Evolutionary conservation across 2,329 filamentous ascomycete genomes (phyloP).

Genomic region (Ceratocystis variospora): DNA sequence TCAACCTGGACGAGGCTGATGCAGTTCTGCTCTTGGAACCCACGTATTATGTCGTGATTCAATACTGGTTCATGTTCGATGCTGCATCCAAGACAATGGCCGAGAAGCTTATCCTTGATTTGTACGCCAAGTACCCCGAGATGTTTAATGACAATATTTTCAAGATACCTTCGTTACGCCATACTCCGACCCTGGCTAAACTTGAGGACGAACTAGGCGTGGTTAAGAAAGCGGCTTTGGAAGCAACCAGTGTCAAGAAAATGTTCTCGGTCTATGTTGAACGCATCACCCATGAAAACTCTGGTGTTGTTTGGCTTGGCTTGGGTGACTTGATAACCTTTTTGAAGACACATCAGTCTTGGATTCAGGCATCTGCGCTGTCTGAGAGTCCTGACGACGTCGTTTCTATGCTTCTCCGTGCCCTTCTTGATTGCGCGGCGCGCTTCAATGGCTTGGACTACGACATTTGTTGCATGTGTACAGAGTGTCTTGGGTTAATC

Average conservation of each 20-base stretch:
- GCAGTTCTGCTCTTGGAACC: slow-evolving; percentile 70
- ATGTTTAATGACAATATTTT: slow-evolving; percentile 54
- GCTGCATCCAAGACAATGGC: slow-evolving; percentile 45
- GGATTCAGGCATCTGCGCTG: slow-evolving; percentile 64
- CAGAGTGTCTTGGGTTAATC: slow-evolving; percentile 72
- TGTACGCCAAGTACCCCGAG: slow-evolving; percentile 49
- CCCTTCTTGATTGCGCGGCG: slow-evolving; percentile 71
- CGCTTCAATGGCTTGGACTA: slow-evolving; percentile 58
- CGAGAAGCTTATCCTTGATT: slow-evolving; percentile 46
- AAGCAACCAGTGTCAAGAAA: slow-evolving; percentile 24
- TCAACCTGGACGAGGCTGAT: slow-evolving; percentile 61
- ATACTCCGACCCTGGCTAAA: slow-evolving; percentile 54
- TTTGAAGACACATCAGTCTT: slow-evolving; percentile 57
- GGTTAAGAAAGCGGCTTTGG: slow-evolving; percentile 37
- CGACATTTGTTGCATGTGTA: slow-evolving; percentile 58
- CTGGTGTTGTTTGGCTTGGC: slow-evolving; percentile 70
- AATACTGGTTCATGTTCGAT: slow-evolving; percentile 61
- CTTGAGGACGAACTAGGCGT: slow-evolving; percentile 47
- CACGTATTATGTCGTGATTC: slow-evolving; percentile 73
- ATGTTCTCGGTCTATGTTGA: slow-evolving; percentile 45
- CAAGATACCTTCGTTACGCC: slow-evolving; percentile 63
- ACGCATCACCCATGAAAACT: slow-evolving; percentile 69
- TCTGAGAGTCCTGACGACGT: slow-evolving; percentile 73
- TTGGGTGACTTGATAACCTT: slow-evolving; percentile 63
- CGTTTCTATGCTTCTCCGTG: slow-evolving; percentile 56